Evolutionary conservation across 2,329 filamentous ascomycete species (phyloP).

Genomic region (Thyridium curvatum): DNA sequence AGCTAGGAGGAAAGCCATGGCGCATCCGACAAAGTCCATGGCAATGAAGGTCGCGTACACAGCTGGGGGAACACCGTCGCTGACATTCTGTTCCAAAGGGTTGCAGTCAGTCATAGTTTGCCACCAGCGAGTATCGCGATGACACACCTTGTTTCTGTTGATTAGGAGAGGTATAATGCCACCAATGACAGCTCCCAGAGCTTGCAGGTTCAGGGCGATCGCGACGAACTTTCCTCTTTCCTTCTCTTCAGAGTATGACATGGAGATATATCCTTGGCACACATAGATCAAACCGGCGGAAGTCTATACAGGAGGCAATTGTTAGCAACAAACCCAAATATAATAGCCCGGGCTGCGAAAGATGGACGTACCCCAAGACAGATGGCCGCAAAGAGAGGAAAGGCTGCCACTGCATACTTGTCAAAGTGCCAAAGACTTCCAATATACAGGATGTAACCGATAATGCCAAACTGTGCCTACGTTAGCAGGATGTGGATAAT

Average conservation of each 20-base stretch:
- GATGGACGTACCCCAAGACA: conserved; percentile 17
- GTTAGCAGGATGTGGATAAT: no score
- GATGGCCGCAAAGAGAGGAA: conserved; percentile 15
- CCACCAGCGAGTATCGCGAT: conserved; percentile 1
- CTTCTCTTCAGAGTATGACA: conserved; percentile 23
- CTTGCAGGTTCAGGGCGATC: conserved; percentile 20
- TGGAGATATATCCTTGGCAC: conserved; percentile 21
- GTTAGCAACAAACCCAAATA: no score
- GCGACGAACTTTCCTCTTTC: conserved; percentile 21
- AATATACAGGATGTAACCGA: conserved; percentile 19
- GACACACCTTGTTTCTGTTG: conserved; percentile 10
- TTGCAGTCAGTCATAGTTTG: conserved; percentile 1
- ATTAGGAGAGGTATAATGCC: conserved; percentile 20
- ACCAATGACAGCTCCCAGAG: conserved; percentile 18
- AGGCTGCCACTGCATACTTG: conserved; percentile 13
- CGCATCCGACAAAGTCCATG: conserved; percentile 11
- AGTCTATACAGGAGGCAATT: no score
- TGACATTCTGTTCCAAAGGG: background rate
- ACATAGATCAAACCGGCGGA: conserved; percentile 20
- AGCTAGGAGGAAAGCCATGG: conserved; percentile 9
- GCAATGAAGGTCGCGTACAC: conserved; percentile 20
- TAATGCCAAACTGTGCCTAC: conserved; percentile 12
- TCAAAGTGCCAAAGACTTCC: conserved; percentile 21
- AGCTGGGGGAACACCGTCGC: conserved; percentile 10
- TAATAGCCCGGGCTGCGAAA: no score